Conservation (phyloP, 2,329 filamentous ascomycete genomes). For the Epichloe sp. region DNA sequence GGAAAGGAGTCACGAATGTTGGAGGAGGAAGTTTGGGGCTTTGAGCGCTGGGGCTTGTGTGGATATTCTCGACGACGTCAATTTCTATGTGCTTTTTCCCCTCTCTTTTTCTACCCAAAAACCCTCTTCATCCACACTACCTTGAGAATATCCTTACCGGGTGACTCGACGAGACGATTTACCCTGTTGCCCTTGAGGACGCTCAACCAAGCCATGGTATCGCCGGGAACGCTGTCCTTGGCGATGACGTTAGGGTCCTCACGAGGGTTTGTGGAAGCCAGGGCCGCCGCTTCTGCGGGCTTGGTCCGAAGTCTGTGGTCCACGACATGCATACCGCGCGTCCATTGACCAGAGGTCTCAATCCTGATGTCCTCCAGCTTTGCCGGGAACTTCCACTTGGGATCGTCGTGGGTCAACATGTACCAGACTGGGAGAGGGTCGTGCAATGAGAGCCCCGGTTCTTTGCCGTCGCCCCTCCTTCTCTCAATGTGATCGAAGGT, state of each 20-base stretch:
- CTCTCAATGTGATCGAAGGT: slow-evolving; percentile 56
- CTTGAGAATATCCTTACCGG: slow-evolving; percentile 55
- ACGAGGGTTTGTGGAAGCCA: slow-evolving; percentile 27
- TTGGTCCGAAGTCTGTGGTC: slow-evolving; percentile 55
- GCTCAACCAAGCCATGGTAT: slow-evolving; percentile 67
- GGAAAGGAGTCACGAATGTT: not conserved
- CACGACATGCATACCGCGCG: slow-evolving; percentile 75
- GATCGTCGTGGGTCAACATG: slow-evolving; percentile 47
- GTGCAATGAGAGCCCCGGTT: slow-evolving; percentile 55
- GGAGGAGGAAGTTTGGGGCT: no score
- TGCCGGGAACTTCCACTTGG: slow-evolving; percentile 42
- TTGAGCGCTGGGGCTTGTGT: no score
- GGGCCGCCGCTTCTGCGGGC: slow-evolving; percentile 29
- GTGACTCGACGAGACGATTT: slow-evolving; percentile 56
- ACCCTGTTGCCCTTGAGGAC: slow-evolving; percentile 64
- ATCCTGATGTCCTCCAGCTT: slow-evolving; percentile 72
- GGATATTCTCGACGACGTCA: not conserved
- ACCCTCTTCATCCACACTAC: slow-evolving; percentile 51
- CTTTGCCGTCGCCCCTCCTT: slow-evolving; percentile 43
- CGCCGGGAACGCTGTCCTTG: slow-evolving; percentile 47
- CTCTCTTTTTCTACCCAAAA: slow-evolving; percentile 31
- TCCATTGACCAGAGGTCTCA: slow-evolving; percentile 90
- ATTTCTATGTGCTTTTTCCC: not conserved
- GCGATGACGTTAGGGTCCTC: slow-evolving; percentile 26
- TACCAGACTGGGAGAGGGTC: slow-evolving; percentile 75